Evolutionary conservation across 2,329 filamentous ascomycete genomes (phyloP).

Genomic region (Paraphoma sp.): DNA sequence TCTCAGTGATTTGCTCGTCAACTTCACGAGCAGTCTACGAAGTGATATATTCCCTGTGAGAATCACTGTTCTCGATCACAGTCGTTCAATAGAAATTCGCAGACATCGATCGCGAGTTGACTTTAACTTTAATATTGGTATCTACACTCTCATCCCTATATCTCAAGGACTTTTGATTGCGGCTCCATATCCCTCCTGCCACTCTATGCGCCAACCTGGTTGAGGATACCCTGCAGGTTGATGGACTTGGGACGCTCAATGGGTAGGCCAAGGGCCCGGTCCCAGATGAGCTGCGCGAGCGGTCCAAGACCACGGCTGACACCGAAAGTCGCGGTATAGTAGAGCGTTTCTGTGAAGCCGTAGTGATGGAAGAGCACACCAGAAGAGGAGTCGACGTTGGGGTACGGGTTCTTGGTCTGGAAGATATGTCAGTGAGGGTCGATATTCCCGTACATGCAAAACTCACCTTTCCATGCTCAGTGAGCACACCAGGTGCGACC

Average conservation of each 20-base stretch:
- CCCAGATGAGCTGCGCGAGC: conserved; percentile 94
- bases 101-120: not conserved
- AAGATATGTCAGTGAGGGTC: not conserved
- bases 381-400: conserved; percentile 92
- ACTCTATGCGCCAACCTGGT: conserved; percentile 51
- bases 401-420: conserved; percentile 92
- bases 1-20: not conserved
- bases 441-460: too few relatives aligned
- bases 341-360: conserved; percentile 94
- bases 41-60: too few relatives aligned
- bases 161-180: not conserved
- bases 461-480: conserved; percentile 84
- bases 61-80: too few relatives aligned
- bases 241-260: conserved; percentile 99
- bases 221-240: conserved; percentile 84
- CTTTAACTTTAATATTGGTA: not conserved
- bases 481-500: conserved; percentile 88
- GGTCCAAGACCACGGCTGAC: conserved; percentile 81
- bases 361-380: conserved; percentile 98
- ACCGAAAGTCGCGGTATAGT: conserved; percentile 80
- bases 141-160: not conserved
- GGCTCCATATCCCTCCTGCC: not conserved
- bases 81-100: too few relatives aligned
- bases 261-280: conserved; percentile 87
- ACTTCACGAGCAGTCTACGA: not conserved